These are phyloP conservation scores for Hypoxylon lenormandii DNA, from an alignment of 495 filamentous ascomycete species.

Conservation along the genomic window DNA sequence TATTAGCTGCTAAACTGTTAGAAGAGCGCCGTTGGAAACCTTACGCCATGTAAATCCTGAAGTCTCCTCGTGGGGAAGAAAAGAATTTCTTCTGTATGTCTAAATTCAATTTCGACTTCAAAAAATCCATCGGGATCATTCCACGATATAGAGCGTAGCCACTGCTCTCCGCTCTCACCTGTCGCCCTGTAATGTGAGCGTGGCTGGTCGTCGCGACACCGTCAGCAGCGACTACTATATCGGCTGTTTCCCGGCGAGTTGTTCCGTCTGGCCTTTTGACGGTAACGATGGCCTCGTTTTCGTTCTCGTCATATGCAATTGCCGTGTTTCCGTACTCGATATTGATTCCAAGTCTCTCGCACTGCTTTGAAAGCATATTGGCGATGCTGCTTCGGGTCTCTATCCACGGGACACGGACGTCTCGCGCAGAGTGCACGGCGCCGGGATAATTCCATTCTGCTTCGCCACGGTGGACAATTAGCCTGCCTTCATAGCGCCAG, in stretches of 20 bases:
- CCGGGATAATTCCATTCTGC: constrained; percentile 6
- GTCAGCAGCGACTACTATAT: constrained; percentile 68
- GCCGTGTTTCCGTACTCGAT: constrained; percentile 4
- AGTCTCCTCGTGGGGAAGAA: not conserved
- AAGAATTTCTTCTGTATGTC: not conserved
- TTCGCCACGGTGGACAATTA: not conserved
- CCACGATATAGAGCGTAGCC: constrained; percentile 61
- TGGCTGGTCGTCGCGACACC: constrained; percentile 63
- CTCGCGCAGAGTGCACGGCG: not conserved
- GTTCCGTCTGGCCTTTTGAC: not conserved
- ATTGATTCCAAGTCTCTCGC: constrained; percentile 1
- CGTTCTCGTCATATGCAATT: not conserved
- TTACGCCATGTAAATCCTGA: not conserved
- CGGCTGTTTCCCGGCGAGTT: constrained; percentile 48
- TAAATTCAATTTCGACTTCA: constrained; percentile 29
- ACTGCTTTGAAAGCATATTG: constrained; percentile 1
- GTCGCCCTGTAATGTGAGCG: constrained; percentile 54
- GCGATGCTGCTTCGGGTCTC: constrained; percentile 1
- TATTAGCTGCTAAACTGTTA: not conserved
- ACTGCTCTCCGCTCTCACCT: constrained; percentile 55
- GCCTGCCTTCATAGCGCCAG: constrained; percentile 5
- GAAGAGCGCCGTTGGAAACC: not conserved
- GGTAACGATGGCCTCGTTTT: not conserved
- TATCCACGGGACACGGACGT: constrained; percentile 10
- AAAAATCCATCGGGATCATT: constrained; percentile 48